Percentiles rank a stretch among this genome's conserved stretches.
Evolutionary conservation across 2,329 filamentous ascomycete species (phyloP).

Genomic region (Exophiala dermatitidis): DNA sequence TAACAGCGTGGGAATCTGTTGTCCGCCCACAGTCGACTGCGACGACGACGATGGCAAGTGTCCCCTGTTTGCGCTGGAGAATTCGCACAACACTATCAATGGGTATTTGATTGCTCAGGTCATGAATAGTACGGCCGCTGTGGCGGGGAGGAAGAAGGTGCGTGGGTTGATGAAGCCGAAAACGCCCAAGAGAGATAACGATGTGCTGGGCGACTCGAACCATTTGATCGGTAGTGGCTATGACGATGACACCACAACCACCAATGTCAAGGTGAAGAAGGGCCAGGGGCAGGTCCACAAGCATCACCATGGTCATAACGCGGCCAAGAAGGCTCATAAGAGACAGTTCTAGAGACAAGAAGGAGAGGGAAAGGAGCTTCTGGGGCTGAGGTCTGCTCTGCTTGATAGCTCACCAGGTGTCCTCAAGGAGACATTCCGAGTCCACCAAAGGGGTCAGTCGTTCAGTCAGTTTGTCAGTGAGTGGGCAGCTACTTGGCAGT

Average conservation of each 20-base stretch:
- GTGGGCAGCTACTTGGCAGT: too few relatives aligned
- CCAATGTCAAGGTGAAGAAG: background rate
- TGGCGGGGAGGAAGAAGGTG: constrained; percentile 17
- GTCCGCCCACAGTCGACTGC: constrained; percentile 20
- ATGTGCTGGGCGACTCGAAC: too few relatives aligned
- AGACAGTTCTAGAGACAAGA: constrained; percentile 7
- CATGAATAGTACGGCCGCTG: constrained; percentile 18
- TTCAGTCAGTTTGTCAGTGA: too few relatives aligned
- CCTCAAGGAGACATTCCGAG: too few relatives aligned
- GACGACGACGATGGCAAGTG: constrained; percentile 19
- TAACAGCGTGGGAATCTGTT: constrained; percentile 21
- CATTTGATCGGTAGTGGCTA: too few relatives aligned
- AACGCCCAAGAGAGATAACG: too few relatives aligned
- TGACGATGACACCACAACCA: background rate
- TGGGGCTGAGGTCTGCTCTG: background rate
- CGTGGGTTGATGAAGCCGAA: constrained; percentile 10
- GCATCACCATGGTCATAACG: background rate
- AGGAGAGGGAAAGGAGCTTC: background rate
- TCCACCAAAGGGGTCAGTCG: too few relatives aligned
- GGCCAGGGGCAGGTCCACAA: background rate
- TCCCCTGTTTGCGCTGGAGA: constrained; percentile 16
- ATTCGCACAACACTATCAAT: constrained; percentile 17
- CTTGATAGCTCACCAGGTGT: too few relatives aligned
- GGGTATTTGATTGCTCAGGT: constrained; percentile 22
- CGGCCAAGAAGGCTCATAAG: constrained; percentile 8